Base-by-base conservation (phyloP, 1,284 basidiomycete genomes). In the Ganoderma multipileum region DNA sequence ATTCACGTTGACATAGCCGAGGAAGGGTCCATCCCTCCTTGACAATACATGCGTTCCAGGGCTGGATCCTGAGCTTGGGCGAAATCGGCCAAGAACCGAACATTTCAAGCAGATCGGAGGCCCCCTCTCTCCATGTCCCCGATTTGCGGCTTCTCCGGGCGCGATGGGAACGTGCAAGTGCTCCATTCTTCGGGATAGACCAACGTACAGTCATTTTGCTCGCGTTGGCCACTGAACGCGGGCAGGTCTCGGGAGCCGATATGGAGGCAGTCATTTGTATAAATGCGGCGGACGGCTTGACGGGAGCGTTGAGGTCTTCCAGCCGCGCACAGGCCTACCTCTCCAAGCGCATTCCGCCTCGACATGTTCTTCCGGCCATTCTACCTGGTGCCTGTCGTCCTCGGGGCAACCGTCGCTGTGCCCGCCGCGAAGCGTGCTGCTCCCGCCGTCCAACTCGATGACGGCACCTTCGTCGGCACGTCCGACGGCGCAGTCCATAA, bases 391-490 rank as follows among this genome's bases (percentile, higher is more conserved):
- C 61, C 59, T 11, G 14, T 52, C 33, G 30, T 72, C 41, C 47
- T 62, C 28, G 52, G 69, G 28, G 44, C 52, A 23, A 64, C 57
- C 1, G 28, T 62, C 58, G 69, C 71, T 9, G 67, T 60, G 9
- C 69, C 69, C 5, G 47, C 66, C 39, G 65, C 33, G 9, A 63
- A 65, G 60, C 65, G 67, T 12, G 65, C 64, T 12, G 23, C 67
- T 36, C 73, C 76, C 18, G 71, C 73, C 7, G 69, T 76, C 16
- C 68, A 68, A 30, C 67, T 77, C 9, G 76, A 77, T 54, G 61
- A 73, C 36, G 76, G 72, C 28, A 76, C 74, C 1, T 75, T 77
- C 54, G 47, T 70, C 23, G 76, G 76, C 54, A 64, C 67, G 0
- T 63, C 61, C 18, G 68, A 71, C 41, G 75, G 79, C 60, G 57